phyloP scores from a whole-genome alignment of 257 asterid species.

The Galeopsis tetrahit region DNA sequence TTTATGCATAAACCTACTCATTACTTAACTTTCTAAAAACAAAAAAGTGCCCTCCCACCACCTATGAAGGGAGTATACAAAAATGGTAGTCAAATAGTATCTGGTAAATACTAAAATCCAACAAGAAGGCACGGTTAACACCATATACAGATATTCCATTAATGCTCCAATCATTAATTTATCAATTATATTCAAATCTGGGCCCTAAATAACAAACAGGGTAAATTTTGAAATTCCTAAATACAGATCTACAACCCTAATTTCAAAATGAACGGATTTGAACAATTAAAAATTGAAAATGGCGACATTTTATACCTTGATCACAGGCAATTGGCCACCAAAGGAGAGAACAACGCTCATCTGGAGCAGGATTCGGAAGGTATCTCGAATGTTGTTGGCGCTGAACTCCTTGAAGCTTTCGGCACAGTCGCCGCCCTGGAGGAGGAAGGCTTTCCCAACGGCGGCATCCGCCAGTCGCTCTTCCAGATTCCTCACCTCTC shows the following conservation, averaged over 20 bases:
- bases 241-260: slow-evolving; percentile 37
- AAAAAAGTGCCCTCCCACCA: no score
- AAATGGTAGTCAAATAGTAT: background rate
- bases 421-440: slow-evolving; percentile 92
- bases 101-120: background rate
- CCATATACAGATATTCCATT: background rate
- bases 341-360: slow-evolving; percentile 85
- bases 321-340: slow-evolving; percentile 83
- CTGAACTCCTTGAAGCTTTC: slow-evolving; percentile 86
- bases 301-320: slow-evolving; percentile 51
- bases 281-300: background rate
- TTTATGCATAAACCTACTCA: no score
- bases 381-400: slow-evolving; percentile 76
- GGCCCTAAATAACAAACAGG: background rate
- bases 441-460: slow-evolving; percentile 75
- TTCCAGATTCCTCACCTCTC: slow-evolving; percentile 82
- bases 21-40: no score
- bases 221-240: background rate
- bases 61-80: background rate
- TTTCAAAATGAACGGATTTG: background rate
- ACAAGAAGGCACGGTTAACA: background rate
- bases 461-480: slow-evolving; percentile 82
- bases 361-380: slow-evolving; percentile 77
- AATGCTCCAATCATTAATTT: slow-evolving; percentile 9
- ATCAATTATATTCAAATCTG: background rate